Base-by-base conservation (phyloP, 2,329 filamentous ascomycete genomes). In the Rutstroemia sp. region DNA sequence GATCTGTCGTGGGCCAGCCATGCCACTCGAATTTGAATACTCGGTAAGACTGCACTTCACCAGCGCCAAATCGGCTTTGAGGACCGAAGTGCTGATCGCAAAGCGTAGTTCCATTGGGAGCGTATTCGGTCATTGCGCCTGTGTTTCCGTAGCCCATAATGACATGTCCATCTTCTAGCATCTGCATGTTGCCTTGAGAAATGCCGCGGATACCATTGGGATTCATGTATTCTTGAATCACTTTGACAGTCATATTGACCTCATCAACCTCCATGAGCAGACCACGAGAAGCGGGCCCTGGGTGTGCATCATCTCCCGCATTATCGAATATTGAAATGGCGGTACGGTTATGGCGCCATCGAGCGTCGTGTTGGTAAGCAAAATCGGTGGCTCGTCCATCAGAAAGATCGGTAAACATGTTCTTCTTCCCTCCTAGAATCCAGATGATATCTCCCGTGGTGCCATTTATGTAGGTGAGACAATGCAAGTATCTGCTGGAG, bases 351-450 rank as follows among this genome's bases (percentile, higher is more conserved):
- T 70, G 52, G 14, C 64, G 38, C 44, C 55, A 79, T 9, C 76
- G 72, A 0, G 76, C 76, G 59, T 79, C 72, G 59, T 79, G 77
- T 63, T 79, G 77, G 65, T 75, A 78, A 10, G 72, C 73, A 60
- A 79, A 79, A 27, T 72, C 67, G 57, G 77, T 75, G 50, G 75
- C 73, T 12, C 67, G 67, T 48, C 66, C 67, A 21, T 25, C 30
- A 8, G 52, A 54, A 38, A 54, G 52, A 14, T 71, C 66, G n/a
- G 62, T 59, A 64, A 79, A 77, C 39, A 73, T 73, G 1, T 73
- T 73, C 23, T 70, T 72, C 30, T 71, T 71, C 37, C 75, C 77
- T 10, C 73, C 72, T 12, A 79, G 66, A 19, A 72, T 70, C 76
- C 76, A 79, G 59, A 79, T 72, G 45, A 77, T 73, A n/a, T 70